Conservation (phyloP, 2,329 filamentous ascomycete species). For the Botrytis fabae region DNA sequence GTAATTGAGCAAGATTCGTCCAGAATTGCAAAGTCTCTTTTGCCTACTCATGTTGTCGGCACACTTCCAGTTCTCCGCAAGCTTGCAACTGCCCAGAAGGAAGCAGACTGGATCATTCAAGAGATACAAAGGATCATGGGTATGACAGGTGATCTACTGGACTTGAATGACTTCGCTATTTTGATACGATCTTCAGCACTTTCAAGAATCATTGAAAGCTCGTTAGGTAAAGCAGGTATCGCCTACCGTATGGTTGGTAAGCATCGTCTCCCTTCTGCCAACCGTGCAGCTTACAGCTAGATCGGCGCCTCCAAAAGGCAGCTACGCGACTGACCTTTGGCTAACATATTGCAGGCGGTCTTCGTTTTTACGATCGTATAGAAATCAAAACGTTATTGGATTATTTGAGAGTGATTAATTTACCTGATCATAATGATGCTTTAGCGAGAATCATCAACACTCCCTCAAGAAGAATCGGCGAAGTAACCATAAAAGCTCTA, state of each 20-base stretch:
- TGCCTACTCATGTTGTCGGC: conserved; percentile 78
- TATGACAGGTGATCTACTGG: conserved; percentile 73
- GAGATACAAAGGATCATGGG: conserved; percentile 73
- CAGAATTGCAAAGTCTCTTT: conserved; percentile 75
- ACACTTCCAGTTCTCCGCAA: conserved; percentile 78
- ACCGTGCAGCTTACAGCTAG: background rate
- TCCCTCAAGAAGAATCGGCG: conserved; percentile 78
- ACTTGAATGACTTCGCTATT: conserved; percentile 78
- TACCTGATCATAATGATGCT: conserved; percentile 85
- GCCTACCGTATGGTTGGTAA: conserved; percentile 86
- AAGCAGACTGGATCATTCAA: conserved; percentile 85
- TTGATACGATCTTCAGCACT: conserved; percentile 81
- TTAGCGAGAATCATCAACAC: conserved; percentile 81
- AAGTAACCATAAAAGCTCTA: conserved; percentile 71
- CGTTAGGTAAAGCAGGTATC: conserved; percentile 76
- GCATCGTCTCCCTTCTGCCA: conserved; percentile 24
- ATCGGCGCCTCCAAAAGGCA: background rate
- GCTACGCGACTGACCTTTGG: conserved; percentile 17
- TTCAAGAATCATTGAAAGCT: conserved; percentile 82
- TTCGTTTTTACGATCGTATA: conserved; percentile 85
- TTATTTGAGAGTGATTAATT: conserved; percentile 81
- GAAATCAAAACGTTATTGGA: conserved; percentile 88
- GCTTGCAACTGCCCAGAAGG: conserved; percentile 66
- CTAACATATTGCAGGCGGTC: conserved; percentile 52
- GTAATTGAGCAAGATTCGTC: conserved; percentile 88